Evolutionary conservation across 768 basidiomycete genomes (phyloP).

Genomic region (Hygrophoropsis aurantiaca): DNA sequence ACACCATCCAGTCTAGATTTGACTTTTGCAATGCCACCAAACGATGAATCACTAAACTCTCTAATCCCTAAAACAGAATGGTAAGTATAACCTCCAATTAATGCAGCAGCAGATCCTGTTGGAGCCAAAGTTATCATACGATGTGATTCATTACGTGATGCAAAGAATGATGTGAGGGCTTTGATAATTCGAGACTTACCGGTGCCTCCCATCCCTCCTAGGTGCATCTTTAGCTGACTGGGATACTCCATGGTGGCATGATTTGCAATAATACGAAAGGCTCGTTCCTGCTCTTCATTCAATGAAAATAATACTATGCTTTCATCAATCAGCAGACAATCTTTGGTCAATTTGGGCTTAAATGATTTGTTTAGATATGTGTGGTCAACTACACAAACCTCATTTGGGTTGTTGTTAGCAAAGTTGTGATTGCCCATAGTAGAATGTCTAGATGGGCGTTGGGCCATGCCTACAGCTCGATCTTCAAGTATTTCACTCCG

Average conservation of each 20-base stretch:
- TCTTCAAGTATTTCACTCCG: no score
- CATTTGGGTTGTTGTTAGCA: no score
- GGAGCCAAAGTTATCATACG: slow-evolving; percentile 28
- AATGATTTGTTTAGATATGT: no score
- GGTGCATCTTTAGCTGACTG: slow-evolving; percentile 31
- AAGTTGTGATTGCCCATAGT: no score
- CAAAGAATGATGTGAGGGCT: slow-evolving; percentile 22
- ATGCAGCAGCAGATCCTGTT: slow-evolving; percentile 32
- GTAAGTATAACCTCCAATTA: slow-evolving; percentile 35
- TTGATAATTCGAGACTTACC: slow-evolving; percentile 31
- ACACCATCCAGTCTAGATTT: slow-evolving; percentile 18
- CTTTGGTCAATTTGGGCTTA: no score
- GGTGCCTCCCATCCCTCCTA: slow-evolving; percentile 34
- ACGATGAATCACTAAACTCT: slow-evolving; percentile 2
- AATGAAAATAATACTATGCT: slow-evolving; percentile 2
- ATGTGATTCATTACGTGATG: slow-evolving; percentile 15
- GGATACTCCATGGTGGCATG: slow-evolving; percentile 12
- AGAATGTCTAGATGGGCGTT: no score
- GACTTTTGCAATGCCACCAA: not conserved
- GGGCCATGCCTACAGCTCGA: no score
- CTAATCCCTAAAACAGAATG: slow-evolving; percentile 32
- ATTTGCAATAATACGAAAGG: slow-evolving; percentile 28
- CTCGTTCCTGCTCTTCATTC: slow-evolving; percentile 33
- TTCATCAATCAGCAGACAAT: no score
- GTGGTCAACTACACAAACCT: no score